Conservation (phyloP, 2,329 filamentous ascomycete genomes). For the Calonectria pauciramosa region DNA sequence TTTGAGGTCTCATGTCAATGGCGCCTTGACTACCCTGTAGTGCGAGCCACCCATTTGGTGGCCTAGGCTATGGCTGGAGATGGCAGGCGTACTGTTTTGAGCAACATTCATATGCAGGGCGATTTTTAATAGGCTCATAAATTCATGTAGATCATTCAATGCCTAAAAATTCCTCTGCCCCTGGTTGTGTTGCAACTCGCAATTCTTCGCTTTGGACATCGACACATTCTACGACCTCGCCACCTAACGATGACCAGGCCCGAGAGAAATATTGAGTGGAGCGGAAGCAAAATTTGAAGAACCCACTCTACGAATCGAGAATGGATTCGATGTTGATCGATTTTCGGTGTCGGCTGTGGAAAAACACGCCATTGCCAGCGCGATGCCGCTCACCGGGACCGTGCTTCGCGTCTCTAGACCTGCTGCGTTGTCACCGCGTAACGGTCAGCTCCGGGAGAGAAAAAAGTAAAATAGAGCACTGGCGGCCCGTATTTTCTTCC, state of each 20-base stretch:
- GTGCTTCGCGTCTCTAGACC: background rate
- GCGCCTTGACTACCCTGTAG: background rate
- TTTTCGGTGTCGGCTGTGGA: background rate
- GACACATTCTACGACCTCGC: background rate
- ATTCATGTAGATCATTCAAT: background rate
- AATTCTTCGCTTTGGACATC: background rate
- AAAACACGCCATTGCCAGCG: background rate
- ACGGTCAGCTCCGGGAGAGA: background rate
- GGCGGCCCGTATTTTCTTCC: background rate
- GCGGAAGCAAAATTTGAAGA: background rate
- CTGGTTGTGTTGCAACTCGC: background rate
- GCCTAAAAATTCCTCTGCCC: background rate
- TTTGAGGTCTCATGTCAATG: background rate
- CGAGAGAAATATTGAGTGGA: background rate
- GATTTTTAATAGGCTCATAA: background rate
- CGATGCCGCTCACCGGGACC: background rate
- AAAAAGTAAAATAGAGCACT: background rate
- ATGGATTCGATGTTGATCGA: background rate
- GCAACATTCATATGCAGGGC: background rate
- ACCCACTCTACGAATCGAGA: background rate
- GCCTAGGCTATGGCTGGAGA: background rate
- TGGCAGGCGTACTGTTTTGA: background rate
- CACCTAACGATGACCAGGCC: background rate
- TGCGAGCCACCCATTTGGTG: too few relatives aligned
- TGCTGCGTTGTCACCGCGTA: background rate